A percentile compares a stretch with the other conserved stretches of the same genome.
Evolutionary conservation across 441 rosid species (phyloP).

Genomic region (Isatis lusitanica): DNA sequence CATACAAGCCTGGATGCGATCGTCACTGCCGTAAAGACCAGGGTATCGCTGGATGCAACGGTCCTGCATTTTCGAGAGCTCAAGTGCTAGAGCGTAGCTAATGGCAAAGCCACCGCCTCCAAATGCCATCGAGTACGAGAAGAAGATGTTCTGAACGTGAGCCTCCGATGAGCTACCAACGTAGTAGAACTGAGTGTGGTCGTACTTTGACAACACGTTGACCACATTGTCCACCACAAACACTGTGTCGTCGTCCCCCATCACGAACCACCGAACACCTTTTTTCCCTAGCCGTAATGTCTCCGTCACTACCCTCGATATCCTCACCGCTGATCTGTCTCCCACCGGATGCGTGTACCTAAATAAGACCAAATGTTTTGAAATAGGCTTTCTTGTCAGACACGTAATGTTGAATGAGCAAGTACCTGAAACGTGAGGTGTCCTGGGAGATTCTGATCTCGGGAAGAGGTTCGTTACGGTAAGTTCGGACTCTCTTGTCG

Average conservation of each 20-base stretch:
- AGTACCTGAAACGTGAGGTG: conserved; percentile 63
- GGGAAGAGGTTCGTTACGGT: conserved; percentile 52
- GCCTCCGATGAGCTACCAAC: conserved; percentile 85
- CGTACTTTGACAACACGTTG: conserved; percentile 62
- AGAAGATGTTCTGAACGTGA: conserved; percentile 79
- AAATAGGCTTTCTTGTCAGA: background rate
- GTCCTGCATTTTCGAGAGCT: conserved; percentile 78
- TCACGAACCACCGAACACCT: conserved; percentile 84
- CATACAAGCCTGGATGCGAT: conserved; percentile 90
- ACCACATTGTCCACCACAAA: conserved; percentile 75
- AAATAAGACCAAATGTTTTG: background rate
- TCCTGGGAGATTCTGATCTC: conserved; percentile 63
- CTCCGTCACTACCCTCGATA: conserved; percentile 79
- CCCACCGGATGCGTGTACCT: conserved; percentile 71
- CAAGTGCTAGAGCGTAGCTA: conserved; percentile 72
- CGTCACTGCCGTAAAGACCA: conserved; percentile 81
- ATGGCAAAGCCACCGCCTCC: conserved; percentile 95
- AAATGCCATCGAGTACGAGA: conserved; percentile 84
- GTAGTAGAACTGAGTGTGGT: conserved; percentile 69
- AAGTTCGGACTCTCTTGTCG: conserved; percentile 49
- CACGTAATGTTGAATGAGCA: background rate
- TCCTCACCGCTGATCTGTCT: conserved; percentile 69
- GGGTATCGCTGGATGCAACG: conserved; percentile 80
- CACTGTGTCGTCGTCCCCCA: conserved; percentile 97
- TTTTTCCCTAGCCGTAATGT: conserved; percentile 60